Evolutionary conservation across 2,329 filamentous ascomycete species (phyloP).

Genomic region (Sporothrix luriei): DNA sequence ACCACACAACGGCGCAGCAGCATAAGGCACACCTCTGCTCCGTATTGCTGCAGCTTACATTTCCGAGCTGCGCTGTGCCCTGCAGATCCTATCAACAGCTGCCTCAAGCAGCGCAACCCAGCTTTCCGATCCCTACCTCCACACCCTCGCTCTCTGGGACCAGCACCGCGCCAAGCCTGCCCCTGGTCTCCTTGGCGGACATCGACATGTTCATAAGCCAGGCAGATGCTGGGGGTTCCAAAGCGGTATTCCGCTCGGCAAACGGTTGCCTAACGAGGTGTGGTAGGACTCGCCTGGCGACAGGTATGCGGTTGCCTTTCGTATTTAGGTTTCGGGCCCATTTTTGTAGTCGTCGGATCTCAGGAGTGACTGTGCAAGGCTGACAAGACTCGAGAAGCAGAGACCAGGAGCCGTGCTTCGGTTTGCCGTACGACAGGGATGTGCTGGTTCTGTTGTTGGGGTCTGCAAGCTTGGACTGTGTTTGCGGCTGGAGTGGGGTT

Average conservation of each 20-base stretch:
- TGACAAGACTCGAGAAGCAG: too few relatives aligned
- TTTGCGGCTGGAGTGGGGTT: too few relatives aligned
- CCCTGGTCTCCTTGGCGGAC: not conserved
- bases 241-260: not conserved
- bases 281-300: conserved; percentile 19
- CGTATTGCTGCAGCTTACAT: not conserved
- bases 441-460: too few relatives aligned
- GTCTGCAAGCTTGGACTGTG: too few relatives aligned
- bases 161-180: not conserved
- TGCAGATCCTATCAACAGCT: conserved; percentile 7
- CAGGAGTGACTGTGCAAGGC: too few relatives aligned
- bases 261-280: conserved; percentile 3
- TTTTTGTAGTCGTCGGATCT: too few relatives aligned
- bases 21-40: not conserved
- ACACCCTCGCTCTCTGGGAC: not conserved
- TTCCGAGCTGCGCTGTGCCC: not conserved
- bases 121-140: not conserved
- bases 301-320: too few relatives aligned
- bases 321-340: too few relatives aligned
- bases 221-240: not conserved
- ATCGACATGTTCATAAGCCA: not conserved
- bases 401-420: too few relatives aligned
- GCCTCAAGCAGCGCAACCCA: not conserved
- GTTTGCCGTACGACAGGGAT: too few relatives aligned
- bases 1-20: not conserved